Evolutionary conservation across 768 basidiomycete genomes (phyloP).

Genomic region (Trametes maxima): DNA sequence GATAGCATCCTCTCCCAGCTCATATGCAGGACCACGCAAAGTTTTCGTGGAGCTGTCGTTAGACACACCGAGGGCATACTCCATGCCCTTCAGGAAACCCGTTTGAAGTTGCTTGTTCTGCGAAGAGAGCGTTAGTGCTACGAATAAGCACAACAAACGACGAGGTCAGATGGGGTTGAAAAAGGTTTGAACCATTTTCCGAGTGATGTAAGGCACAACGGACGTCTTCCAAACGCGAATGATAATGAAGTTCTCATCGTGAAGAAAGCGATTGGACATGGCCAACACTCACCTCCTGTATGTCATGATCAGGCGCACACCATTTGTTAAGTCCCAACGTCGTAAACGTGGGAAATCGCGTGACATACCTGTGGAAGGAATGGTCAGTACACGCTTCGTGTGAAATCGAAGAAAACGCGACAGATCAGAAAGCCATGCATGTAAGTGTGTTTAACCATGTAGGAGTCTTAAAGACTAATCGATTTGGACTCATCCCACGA

Average conservation of each 20-base stretch:
- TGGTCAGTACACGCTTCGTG: conserved; percentile 27
- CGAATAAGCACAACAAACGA: background rate
- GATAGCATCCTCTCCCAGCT: conserved; percentile 50
- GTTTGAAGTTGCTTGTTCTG: conserved; percentile 74
- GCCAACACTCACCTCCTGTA: conserved; percentile 45
- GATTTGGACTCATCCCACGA: conserved; percentile 62
- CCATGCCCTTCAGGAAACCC: conserved; percentile 83
- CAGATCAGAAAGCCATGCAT: conserved; percentile 45
- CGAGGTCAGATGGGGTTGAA: conserved; percentile 74
- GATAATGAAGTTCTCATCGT: conserved; percentile 60
- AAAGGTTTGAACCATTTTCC: conserved; percentile 56
- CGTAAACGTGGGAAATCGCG: background rate
- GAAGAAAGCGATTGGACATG: background rate
- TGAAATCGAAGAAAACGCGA: conserved; percentile 23
- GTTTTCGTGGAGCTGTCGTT: conserved; percentile 4
- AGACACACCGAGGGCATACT: conserved; percentile 65
- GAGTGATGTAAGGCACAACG: conserved; percentile 65
- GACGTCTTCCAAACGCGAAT: conserved; percentile 71
- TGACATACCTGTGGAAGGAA: conserved; percentile 26
- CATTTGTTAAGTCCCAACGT: background rate
- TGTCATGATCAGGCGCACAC: background rate
- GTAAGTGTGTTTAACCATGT: conserved; percentile 65
- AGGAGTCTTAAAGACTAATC: conserved; percentile 95
- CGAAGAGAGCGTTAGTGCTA: conserved; percentile 8
- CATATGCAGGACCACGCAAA: conserved; percentile 10